phyloP scores from a whole-genome alignment of 202 grass and related monocot species.

The Schoenoplectus tabernaemontani region DNA sequence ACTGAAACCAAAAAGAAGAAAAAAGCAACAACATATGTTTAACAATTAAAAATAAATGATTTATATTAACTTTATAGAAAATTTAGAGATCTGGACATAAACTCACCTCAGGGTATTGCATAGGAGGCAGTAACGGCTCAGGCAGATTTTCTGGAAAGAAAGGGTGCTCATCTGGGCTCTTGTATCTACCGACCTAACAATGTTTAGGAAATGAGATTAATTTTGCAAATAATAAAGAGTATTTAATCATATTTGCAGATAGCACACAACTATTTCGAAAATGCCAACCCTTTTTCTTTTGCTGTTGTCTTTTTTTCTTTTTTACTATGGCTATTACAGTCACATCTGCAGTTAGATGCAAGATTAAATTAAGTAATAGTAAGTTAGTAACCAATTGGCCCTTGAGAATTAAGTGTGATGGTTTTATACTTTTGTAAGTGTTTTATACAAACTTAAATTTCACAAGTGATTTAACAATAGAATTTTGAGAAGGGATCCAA shows the following conservation, averaged over 20 bases:
- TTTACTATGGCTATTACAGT: background rate
- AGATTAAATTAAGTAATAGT: background rate
- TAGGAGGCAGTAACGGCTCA: constrained; percentile 65
- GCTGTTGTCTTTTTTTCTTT: background rate
- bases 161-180: constrained; percentile 93
- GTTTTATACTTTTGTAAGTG: background rate
- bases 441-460: background rate
- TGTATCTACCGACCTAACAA: constrained; percentile 85
- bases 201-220: background rate
- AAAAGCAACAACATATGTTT: background rate
- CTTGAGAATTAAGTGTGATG: background rate
- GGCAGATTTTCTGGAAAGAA: constrained; percentile 84
- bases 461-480: background rate
- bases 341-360: background rate
- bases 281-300: background rate
- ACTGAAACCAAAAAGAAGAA: background rate
- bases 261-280: background rate
- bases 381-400: background rate
- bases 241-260: background rate
- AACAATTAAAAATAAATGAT: background rate
- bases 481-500: no score
- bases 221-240: background rate
- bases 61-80: background rate
- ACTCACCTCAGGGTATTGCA: constrained; percentile 68
- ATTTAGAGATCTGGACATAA: background rate